Evolutionary conservation across 768 basidiomycete genomes (phyloP), one percentile per base, ranked within the genome.

Genomic region (Collybiopsis luxurians): DNA sequence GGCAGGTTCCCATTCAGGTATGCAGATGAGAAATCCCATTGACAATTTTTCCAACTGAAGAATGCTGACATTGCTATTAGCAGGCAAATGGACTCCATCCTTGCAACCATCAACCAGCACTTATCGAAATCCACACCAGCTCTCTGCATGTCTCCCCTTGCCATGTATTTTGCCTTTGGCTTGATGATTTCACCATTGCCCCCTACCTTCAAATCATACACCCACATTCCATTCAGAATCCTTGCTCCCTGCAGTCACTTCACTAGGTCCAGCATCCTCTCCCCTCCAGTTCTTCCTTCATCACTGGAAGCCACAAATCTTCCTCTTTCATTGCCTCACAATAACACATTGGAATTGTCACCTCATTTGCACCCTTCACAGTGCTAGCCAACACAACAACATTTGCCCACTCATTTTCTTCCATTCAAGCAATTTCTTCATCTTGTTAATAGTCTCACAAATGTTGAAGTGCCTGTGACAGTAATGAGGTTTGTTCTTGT

Each of bases 151-250:
- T 64, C 73, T 5, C 31, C 31, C 13, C 31, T 34, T 34, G 31
- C 31, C 13, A 34, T 13, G 6, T 13, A 34, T 13, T 0, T 72
- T 71, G 27, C 66, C 63, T 2, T 70, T 67, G 15, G 65, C 62
- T 23, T 42, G 52, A 27, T 34, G 34, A 71, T 51, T 0, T 49
- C 55, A 13, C 72, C 71, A 6, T 61, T 23, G 7, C 56, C 57
- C 46, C 71, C 63, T 24, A 55, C 44, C 57, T 75, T 75, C 12
- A 60, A 34, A 28, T 59, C 61, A 58, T 64, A 73, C 9, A 65
- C 60, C 64, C 62, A 64, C 57, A 63, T 68, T 2, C 63, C 62
- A 0, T 36, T 48, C 0, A 68, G 21, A 0, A 61, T 27, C 1
- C 59, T 57, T 2, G 56, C 5, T 2, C 53, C n/a, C 6, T 44